Percentiles rank a stretch among this genome's conserved stretches.
Conservation (phyloP, 768 basidiomycete genomes). For the Podaxis sp. region DNA sequence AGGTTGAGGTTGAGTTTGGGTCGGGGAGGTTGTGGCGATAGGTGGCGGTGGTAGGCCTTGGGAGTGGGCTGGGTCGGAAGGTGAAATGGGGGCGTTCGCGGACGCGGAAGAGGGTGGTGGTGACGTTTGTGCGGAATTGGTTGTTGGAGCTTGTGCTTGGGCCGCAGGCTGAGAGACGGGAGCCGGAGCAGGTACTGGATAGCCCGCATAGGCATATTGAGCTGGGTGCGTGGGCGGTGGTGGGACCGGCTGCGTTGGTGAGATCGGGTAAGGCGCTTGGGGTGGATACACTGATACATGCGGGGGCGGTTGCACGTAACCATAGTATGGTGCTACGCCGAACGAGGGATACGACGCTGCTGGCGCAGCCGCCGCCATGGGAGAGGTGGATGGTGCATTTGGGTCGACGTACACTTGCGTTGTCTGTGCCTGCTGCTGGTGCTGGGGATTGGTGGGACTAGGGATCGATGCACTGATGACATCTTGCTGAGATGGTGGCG, state of each 20-base stretch:
- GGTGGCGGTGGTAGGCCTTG: background rate
- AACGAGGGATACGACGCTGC: slow-evolving; percentile 28
- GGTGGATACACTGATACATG: slow-evolving; percentile 13
- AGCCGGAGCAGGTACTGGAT: slow-evolving; percentile 11
- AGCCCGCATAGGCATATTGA: slow-evolving; percentile 16
- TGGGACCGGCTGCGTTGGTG: slow-evolving; percentile 1
- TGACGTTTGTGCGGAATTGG: background rate
- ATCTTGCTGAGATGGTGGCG: slow-evolving; percentile 1
- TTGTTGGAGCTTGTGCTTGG: background rate
- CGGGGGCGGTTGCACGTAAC: slow-evolving; percentile 17
- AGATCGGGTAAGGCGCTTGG: slow-evolving; percentile 12
- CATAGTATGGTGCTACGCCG: slow-evolving; percentile 32
- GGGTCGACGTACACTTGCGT: slow-evolving; percentile 26
- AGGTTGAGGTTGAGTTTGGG: slow-evolving; percentile 1
- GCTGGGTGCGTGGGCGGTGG: slow-evolving; percentile 3
- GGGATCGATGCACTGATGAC: background rate
- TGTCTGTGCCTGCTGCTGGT: slow-evolving; percentile 17
- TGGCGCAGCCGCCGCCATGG: slow-evolving; percentile 11
- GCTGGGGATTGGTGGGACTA: background rate
- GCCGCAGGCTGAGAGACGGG: background rate
- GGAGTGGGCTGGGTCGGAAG: slow-evolving; percentile 9
- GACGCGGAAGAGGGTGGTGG: background rate
- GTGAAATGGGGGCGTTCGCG: background rate
- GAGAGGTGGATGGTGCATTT: slow-evolving; percentile 18
- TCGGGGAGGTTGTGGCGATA: background rate